Evolutionary conservation across 1,284 basidiomycete species (phyloP).

Genomic region (Austropuccinia psidii): DNA sequence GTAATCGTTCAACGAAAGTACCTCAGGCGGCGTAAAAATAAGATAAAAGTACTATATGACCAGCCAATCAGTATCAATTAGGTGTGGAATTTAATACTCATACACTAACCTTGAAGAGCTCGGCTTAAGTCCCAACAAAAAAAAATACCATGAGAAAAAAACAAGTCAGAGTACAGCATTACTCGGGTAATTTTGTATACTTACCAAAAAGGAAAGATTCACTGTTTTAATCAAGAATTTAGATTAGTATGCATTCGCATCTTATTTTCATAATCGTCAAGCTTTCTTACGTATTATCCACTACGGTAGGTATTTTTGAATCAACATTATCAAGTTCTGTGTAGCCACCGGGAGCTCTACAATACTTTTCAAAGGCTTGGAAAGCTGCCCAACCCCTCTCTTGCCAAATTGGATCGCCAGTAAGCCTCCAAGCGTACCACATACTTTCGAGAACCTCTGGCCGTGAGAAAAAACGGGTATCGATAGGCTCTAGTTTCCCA

Average conservation of each 20-base stretch:
- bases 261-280: not conserved
- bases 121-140: no score
- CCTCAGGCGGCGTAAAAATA: not conserved
- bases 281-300: not conserved
- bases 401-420: slow-evolving; percentile 60
- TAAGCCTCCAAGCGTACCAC: slow-evolving; percentile 63
- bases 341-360: slow-evolving; percentile 9
- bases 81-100: not conserved
- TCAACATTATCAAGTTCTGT: not conserved
- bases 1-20: not conserved
- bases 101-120: not conserved
- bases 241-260: not conserved
- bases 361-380: slow-evolving; percentile 19
- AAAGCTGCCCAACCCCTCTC: slow-evolving; percentile 24
- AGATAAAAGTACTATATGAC: not conserved
- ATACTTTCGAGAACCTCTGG: slow-evolving; percentile 61
- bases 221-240: not conserved
- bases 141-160: not conserved
- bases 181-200: not conserved
- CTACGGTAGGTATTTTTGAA: not conserved
- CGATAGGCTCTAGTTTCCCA: not conserved
- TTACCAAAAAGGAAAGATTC: not conserved
- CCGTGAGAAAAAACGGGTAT: not conserved
- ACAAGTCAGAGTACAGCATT: not conserved
- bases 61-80: not conserved